Evolutionary conservation across 257 asterid genomes (phyloP), one percentile per base, ranked within the genome.

Genomic region (Plectranthus barbatus): DNA sequence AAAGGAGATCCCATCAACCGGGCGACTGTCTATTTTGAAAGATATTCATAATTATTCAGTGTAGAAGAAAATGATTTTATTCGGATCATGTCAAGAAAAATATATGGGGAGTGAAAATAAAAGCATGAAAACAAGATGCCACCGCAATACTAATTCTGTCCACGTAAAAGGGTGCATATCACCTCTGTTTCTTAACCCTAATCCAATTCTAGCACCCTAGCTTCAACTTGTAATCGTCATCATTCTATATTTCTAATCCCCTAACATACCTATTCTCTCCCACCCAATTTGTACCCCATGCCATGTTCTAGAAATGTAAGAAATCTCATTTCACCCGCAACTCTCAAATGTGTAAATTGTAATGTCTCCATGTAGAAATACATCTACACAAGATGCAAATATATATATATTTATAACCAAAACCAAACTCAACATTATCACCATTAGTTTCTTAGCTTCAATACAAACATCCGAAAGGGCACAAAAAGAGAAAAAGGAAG

Each of bases 71-170:
- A 66, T 66, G 73, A 56, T 60, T 66, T 64, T 49, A 70, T 77
- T 79, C 80, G 68, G 6, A 70, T 77, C 79, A 37, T 56, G 79
- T 79, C 81, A 64, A 60, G 67, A 68, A 74, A n/a, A 77, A 71
- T 39, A 26, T 23, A 66, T 20, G 36, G 39, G n/a, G 17, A 57
- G 21, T 69, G 56, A 59, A 42, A 54, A 68, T 63, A 9, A 31
- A 31, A 40, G 62, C 51, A 44, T 54, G 59, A 70, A 58, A 56
- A 64, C 21, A 50, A 60, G 48, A 73, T 18, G 46, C 42, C 74
- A 49, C 71, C 71, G 69, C 53, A 62, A 68, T 33, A 74, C 56
- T 57, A 62, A 59, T 63, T 44, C 58, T 79, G 87, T 76, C 84
- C 15, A 34, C 60, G 29, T 54, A 67, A 64, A 60, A 74, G 83